These are phyloP conservation scores for Chaetomidium leptoderma DNA, from an alignment of 495 filamentous ascomycete genomes.

Conservation along the genomic window DNA sequence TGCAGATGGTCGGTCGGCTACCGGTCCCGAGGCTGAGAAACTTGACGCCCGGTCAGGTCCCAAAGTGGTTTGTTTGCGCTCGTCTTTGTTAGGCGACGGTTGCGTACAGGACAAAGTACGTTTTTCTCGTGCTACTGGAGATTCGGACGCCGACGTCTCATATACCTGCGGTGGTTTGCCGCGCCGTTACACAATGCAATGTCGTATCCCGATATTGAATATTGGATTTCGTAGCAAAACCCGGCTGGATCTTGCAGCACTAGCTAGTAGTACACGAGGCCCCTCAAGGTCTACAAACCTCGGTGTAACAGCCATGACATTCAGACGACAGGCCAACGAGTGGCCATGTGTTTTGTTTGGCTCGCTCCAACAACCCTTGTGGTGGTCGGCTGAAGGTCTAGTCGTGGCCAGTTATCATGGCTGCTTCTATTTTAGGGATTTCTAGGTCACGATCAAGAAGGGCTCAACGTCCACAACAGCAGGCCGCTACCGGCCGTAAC, in stretches of 20 bases:
- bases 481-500: constrained; percentile 8
- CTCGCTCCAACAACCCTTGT: too few relatives aligned
- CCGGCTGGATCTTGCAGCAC: neutral
- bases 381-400: neutral
- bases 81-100: neutral
- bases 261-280: too few relatives aligned
- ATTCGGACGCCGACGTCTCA: neutral
- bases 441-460: neutral
- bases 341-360: neutral
- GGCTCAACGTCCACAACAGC: neutral
- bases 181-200: neutral
- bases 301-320: neutral
- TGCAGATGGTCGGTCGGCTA: too few relatives aligned
- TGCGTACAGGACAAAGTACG: neutral
- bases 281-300: neutral
- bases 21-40: too few relatives aligned
- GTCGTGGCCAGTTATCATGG: neutral
- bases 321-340: neutral
- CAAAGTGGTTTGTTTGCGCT: neutral
- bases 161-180: neutral
- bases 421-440: constrained; percentile 1
- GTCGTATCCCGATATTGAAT: neutral
- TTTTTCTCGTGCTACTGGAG: neutral
- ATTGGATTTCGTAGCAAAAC: neutral
- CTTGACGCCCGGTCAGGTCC: neutral